These are phyloP conservation scores for Lactifluus pinguis DNA, from an alignment of 768 basidiomycete species.

Conservation along the genomic window DNA sequence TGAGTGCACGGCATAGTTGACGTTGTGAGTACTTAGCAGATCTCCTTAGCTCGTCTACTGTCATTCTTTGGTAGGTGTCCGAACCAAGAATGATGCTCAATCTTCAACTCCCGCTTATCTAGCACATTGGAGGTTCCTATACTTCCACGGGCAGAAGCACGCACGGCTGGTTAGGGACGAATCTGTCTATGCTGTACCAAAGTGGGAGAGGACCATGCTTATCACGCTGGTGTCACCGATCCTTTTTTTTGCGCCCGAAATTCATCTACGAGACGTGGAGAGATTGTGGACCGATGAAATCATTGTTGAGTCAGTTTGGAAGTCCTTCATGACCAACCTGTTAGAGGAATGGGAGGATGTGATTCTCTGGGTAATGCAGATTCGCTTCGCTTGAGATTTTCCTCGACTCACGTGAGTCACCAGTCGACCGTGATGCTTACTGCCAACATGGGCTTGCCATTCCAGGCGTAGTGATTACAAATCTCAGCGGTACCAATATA, in stretches of 20 bases:
- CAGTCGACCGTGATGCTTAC: constrained; percentile 29
- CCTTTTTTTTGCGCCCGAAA: constrained; percentile 12
- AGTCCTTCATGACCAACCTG: constrained; percentile 1
- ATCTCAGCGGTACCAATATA: background rate
- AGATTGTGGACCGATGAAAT: constrained; percentile 6
- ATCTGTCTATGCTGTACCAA: background rate
- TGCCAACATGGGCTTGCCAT: constrained; percentile 30
- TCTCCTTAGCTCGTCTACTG: constrained; percentile 4
- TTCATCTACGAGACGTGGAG: constrained; percentile 2
- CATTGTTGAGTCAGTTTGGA: constrained; percentile 9
- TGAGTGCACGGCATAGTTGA: background rate
- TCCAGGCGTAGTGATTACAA: constrained; percentile 20
- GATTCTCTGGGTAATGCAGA: constrained; percentile 6
- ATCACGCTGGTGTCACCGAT: constrained; percentile 8
- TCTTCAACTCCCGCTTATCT: background rate
- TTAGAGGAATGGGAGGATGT: constrained; percentile 3
- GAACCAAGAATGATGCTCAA: too few species aligned
- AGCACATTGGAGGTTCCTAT: constrained; percentile 15
- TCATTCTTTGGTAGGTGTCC: constrained; percentile 3
- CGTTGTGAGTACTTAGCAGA: background rate
- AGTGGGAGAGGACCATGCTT: background rate
- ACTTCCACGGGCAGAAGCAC: constrained; percentile 9
- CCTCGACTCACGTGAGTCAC: background rate
- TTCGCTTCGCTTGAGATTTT: background rate
- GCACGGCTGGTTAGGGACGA: constrained; percentile 4